Evolutionary conservation across 768 basidiomycete genomes (phyloP), one percentile per base, ranked within the genome.

Genomic region (Calvatia gigantea): DNA sequence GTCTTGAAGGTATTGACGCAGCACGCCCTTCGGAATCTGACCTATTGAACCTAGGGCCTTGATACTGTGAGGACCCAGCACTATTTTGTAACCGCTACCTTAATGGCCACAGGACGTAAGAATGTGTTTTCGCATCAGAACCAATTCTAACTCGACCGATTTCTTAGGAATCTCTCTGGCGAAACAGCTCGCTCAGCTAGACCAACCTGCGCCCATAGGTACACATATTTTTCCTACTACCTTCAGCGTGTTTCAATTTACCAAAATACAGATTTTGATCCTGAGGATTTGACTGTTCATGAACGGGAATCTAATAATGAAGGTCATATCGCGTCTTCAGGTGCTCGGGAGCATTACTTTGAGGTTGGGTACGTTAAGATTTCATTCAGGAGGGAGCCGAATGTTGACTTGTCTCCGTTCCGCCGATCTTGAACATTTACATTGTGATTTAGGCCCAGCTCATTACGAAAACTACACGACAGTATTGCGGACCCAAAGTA

Each of bases 131-230:
- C 11, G 7, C 23, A 1, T 28, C 27, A 32, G 37, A 19, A 25
- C 31, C 31, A 28, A 31, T 27, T 33, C 27, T 43, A 7, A 37
- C 37, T 23, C 21, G 28, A n/a, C 15, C 12, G n/a, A 29, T 19
- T 27, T 33, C 15, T 32, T 48, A 78, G 76, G 75, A 17, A 67
- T 87, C 32, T 84, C 87, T 2, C 78, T 91, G 23, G 85, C 83
- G 2, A 82, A 95, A 66, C 93, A 96, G 65, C 83, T 97, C 38
- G 87, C 87, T 33, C 80, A 87, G 64, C 82, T 98, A 23, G 81
- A 90, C 44, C 82, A 89, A 49, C 72, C 85, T 19, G 79, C 84
- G 9, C 89, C 89, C 46, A 70, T 75, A 33, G 89, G 92, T 87
- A 64, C 58, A 79, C 70, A 19, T 35, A n/a, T 21, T 4, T 11